Base-by-base conservation (phyloP, 768 basidiomycete species). In the Lactarius sanguifluus region DNA sequence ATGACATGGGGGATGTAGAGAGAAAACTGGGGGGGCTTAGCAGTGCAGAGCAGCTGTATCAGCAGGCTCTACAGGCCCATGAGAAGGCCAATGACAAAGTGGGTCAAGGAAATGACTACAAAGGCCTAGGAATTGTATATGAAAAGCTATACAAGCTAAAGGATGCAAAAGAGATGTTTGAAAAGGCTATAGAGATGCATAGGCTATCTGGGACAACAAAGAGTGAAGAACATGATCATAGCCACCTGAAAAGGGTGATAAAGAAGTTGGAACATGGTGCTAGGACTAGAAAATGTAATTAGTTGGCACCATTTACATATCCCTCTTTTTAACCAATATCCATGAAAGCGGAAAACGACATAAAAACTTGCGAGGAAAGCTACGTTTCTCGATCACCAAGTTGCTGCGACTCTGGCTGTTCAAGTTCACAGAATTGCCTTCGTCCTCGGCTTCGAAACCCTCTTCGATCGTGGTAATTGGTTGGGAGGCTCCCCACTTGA, bases 21-120 rank as follows among this genome's bases (percentile, higher is more conserved):
- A 67, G 66, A 18, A 58, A 25, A 45, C 28, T 9, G 1, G 50
- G 57, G 36, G 13, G 25, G 4, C 50, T 63, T 15, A n/a, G 12
- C 6, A 40, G 12, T 13, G 66, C 66, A 38, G 61, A 67, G 15
- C 15, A 59, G 57, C 30, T 59, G 15, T 67, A 67, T 9, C 55
- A 45, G 5, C 38, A 38, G 12, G 66, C 66, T 16, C 3, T 67
- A 8, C 12, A 59, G 9, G 66, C 66, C 20, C 66, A 67, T 23
- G 36, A 45, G 20, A 63, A 55, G 25, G 61, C 66, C 16, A n/a
- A 62, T 58, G 66, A 67, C 5, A 67, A 63, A 45, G 57, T 67
- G 41, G 66, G 66, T 23, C 66, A 67, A 43, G 66, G 66, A 1
- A 67, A 67, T 45, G 66, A 59, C 30, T 67, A 63, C 4, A 67